These are phyloP conservation scores for Fusarium sarcochroum DNA, from an alignment of 2,329 filamentous ascomycete species.

Conservation along the genomic window DNA sequence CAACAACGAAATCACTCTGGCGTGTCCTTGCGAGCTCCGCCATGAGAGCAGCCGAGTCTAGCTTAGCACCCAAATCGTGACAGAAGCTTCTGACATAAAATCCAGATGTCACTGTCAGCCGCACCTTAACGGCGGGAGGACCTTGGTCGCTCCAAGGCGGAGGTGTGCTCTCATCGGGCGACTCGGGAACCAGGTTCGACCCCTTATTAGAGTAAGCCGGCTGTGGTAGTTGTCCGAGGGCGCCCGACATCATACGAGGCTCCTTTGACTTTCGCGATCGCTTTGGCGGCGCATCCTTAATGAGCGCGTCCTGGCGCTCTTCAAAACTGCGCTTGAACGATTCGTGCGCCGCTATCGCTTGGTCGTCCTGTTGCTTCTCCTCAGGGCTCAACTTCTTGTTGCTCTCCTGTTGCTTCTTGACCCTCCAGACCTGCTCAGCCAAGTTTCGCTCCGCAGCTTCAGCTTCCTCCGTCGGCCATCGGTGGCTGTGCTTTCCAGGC, in stretches of 20 bases:
- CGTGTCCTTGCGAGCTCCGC: constrained; percentile 83
- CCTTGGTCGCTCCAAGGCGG: constrained; percentile 72
- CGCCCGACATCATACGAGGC: constrained; percentile 70
- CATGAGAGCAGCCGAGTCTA: constrained; percentile 89
- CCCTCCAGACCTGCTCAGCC: constrained; percentile 78
- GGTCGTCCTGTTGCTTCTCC: constrained; percentile 68
- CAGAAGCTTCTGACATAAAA: constrained; percentile 97
- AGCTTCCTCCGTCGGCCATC: constrained; percentile 85
- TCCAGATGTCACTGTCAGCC: constrained; percentile 93
- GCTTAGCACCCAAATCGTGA: constrained; percentile 88
- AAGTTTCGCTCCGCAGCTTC: constrained; percentile 80
- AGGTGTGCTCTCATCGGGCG: constrained; percentile 62
- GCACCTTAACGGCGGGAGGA: constrained; percentile 83
- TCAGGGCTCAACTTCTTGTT: constrained; percentile 66
- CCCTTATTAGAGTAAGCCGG: constrained; percentile 59
- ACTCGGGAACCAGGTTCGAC: constrained; percentile 67
- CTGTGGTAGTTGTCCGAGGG: constrained; percentile 66
- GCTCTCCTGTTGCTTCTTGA: constrained; percentile 69
- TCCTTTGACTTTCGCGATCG: constrained; percentile 50
- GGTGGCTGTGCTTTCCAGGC: constrained; percentile 82
- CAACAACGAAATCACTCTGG: constrained; percentile 84
- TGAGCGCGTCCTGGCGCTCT: constrained; percentile 69
- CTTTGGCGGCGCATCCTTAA: constrained; percentile 63
- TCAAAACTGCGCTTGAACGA: constrained; percentile 71
- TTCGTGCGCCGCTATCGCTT: constrained; percentile 69